A percentile compares a stretch with the other conserved stretches of the same genome.
phyloP scores from a whole-genome alignment of 257 asterid genomes.

The Solanum chilense region DNA sequence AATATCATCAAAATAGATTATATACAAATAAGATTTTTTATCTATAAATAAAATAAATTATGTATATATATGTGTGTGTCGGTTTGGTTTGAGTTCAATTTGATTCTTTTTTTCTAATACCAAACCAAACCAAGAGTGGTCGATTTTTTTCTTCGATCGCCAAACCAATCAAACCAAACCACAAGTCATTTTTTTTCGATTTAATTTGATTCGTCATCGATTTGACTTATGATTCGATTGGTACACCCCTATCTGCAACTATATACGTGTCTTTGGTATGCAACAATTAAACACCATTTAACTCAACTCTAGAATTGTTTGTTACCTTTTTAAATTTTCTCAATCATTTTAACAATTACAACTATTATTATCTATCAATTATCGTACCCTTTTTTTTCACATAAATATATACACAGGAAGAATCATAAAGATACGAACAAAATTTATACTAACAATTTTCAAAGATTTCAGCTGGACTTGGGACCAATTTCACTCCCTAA shows the following conservation, averaged over 20 bases:
- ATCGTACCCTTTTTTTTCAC: background rate
- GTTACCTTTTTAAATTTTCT: background rate
- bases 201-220: no score
- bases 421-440: background rate
- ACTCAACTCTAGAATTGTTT: background rate
- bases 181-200: no score
- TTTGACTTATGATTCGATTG: no score
- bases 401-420: background rate
- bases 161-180: no score
- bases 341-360: background rate
- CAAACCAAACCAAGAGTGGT: no score
- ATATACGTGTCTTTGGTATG: background rate
- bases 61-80: background rate
- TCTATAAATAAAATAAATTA: no score
- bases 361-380: background rate
- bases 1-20: no score
- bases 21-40: no score
- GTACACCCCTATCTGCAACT: background rate
- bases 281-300: background rate
- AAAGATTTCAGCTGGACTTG: background rate
- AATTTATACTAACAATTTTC: background rate
- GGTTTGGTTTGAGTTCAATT: no score
- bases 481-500: background rate
- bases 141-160: no score
- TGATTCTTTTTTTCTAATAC: no score